Evolutionary conservation across 768 basidiomycete species (phyloP), one percentile per base, ranked within the genome.

Genomic region (Suillus subluteus): DNA sequence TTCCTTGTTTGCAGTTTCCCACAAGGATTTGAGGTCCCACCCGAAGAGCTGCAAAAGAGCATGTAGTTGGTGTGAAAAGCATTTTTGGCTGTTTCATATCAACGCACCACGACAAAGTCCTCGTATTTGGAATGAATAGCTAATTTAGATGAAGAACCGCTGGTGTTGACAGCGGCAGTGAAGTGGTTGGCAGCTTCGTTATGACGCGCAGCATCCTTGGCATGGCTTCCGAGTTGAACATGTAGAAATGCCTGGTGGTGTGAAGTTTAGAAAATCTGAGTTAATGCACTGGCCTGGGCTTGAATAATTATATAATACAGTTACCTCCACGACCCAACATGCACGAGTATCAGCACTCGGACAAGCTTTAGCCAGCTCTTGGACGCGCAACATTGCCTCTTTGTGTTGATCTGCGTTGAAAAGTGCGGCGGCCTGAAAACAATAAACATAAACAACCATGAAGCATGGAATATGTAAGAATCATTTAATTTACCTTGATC

Each of bases 71-170:
- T 54, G 16, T 54, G 52, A 54, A 32, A 35, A 21, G 5, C 2
- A 55, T 55, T 35, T 54, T 32, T 26, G 30, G 30, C 9, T 18
- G 16, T 30, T 7, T 30, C 23, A 26, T 55, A 26, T 26, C 54
- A 56, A 56, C 55, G 32, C 55, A 56, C 55, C 55, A 56, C 55
- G 6, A 56, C 55, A 35, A 56, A 35, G 21, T 56, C 55, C 11
- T 56, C 32, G 12, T 56, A 56, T 35, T 3, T 56, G 18, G 32
- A 56, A 56, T 56, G 32, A 35, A 56, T 56, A 30, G 55, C 55
- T 35, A 35, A 12, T 6, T 35, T 55, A 55, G 54, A 55, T 4
- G 11, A 55, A 18, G 32, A 21, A 35, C 9, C 30, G 32, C 32
- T 35, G 11, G 1, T 55, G 2, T 21, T 35, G 18, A 55, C 54